phyloP scores from a whole-genome alignment of 352 stramenopile species.

The Phytopythium vexans region DNA sequence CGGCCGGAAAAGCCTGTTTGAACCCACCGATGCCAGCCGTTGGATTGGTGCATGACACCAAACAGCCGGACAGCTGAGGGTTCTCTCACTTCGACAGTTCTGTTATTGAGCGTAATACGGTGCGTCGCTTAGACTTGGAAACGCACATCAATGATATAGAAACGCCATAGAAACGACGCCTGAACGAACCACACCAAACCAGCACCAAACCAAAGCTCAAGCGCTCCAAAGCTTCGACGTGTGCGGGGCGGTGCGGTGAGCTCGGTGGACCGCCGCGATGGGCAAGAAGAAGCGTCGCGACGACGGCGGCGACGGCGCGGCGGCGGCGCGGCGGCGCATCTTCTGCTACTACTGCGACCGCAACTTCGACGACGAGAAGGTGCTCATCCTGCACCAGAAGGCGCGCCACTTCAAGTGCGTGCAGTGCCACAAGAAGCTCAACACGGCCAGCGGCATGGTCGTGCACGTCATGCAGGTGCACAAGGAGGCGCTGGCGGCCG shows the following conservation, averaged over 20 bases:
- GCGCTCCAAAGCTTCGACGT: too few species aligned
- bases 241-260: too few species aligned
- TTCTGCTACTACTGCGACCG: conserved; percentile 94
- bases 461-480: conserved; percentile 89
- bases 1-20: neutral
- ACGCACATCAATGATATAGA: too few species aligned
- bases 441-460: conserved; percentile 84
- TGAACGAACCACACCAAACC: too few species aligned
- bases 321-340: conserved; percentile 54
- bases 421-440: conserved; percentile 91
- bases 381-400: conserved; percentile 93
- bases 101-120: neutral
- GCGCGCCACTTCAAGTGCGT: conserved; percentile 91
- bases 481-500: conserved; percentile 76
- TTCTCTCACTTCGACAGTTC: neutral
- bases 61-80: neutral
- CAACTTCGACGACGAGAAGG: conserved; percentile 90
- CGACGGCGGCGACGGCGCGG: conserved; percentile 31
- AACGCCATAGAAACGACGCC: too few species aligned
- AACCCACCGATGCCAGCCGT: too few species aligned
- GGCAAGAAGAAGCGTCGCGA: conserved; percentile 85
- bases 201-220: too few species aligned
- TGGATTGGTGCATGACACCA: neutral
- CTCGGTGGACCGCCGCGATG: conserved; percentile 24
- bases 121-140: neutral